phyloP scores from a whole-genome alignment of 192 early-diverging fungal genomes.

The Pilobolus umbonatus region DNA sequence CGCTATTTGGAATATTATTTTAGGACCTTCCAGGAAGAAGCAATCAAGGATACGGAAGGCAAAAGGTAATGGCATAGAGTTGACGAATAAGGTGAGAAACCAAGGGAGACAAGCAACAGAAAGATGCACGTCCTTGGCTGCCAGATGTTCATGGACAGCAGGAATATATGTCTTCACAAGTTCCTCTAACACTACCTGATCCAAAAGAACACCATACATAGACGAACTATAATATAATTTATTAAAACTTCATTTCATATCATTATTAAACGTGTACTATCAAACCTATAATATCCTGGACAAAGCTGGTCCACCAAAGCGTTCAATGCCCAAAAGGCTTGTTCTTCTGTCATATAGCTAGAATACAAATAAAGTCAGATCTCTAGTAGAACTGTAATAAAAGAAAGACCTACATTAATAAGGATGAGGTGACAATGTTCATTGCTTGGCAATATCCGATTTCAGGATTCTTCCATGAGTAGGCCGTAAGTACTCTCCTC shows the following conservation, averaged over 20 bases:
- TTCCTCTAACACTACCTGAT: slow-evolving; percentile 92
- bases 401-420: slow-evolving; percentile 63
- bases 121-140: slow-evolving; percentile 87
- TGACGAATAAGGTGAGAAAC: slow-evolving; percentile 96
- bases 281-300: slow-evolving; percentile 80
- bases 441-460: slow-evolving; percentile 99
- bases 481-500: slow-evolving; percentile 85
- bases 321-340: slow-evolving; percentile 94
- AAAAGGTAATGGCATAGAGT: slow-evolving; percentile 89
- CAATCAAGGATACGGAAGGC: slow-evolving; percentile 91
- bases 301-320: slow-evolving; percentile 86
- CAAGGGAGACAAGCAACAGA: slow-evolving; percentile 96
- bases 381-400: background rate
- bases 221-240: slow-evolving; percentile 53
- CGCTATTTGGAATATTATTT: slow-evolving; percentile 89
- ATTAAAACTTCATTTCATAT: background rate
- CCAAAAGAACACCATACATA: slow-evolving; percentile 96
- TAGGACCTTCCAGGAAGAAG: slow-evolving; percentile 96
- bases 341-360: slow-evolving; percentile 91
- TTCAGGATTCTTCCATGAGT: slow-evolving; percentile 80
- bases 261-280: background rate
- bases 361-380: background rate
- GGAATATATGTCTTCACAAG: slow-evolving; percentile 90
- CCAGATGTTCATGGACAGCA: slow-evolving; percentile 74
- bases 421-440: slow-evolving; percentile 97